Evolutionary conservation across 768 basidiomycete species (phyloP).

Genomic region (Pilatotrama ljubarskyi): DNA sequence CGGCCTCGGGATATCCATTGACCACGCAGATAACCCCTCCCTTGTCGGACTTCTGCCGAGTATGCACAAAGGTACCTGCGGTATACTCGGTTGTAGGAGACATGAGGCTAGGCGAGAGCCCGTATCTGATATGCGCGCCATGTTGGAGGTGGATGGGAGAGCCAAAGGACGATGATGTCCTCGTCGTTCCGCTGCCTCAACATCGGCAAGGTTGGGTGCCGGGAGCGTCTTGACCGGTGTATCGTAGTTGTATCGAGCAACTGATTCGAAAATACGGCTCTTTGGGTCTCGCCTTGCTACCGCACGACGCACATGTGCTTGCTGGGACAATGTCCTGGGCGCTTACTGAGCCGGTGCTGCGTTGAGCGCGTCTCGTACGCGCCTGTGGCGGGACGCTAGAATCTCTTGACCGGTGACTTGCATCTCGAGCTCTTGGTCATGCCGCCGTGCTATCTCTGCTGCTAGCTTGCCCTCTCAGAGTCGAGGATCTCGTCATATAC

Average conservation of each 20-base stretch:
- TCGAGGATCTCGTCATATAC: too few species aligned
- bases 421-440: background rate
- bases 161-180: conserved; percentile 45
- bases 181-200: conserved; percentile 54
- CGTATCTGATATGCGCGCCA: conserved; percentile 67
- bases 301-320: too few species aligned
- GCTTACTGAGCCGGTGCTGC: background rate
- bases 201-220: conserved; percentile 40
- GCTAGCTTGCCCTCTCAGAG: background rate
- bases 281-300: too few species aligned
- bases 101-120: conserved; percentile 74
- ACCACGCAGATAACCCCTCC: conserved; percentile 65
- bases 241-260: too few species aligned
- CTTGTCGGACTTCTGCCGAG: conserved; percentile 62
- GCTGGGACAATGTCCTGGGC: background rate
- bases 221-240: background rate
- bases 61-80: conserved; percentile 71
- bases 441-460: background rate
- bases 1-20: conserved; percentile 61
- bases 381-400: conserved; percentile 6
- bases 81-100: conserved; percentile 68
- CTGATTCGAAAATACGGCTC: too few species aligned
- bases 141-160: conserved; percentile 76
- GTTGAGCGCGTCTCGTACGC: background rate
- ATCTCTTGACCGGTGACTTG: background rate